A percentile compares a stretch with the other conserved stretches of the same genome.
These are phyloP conservation scores for Rusavskia elegans DNA, from an alignment of 495 filamentous ascomycete species.

Conservation along the genomic window DNA sequence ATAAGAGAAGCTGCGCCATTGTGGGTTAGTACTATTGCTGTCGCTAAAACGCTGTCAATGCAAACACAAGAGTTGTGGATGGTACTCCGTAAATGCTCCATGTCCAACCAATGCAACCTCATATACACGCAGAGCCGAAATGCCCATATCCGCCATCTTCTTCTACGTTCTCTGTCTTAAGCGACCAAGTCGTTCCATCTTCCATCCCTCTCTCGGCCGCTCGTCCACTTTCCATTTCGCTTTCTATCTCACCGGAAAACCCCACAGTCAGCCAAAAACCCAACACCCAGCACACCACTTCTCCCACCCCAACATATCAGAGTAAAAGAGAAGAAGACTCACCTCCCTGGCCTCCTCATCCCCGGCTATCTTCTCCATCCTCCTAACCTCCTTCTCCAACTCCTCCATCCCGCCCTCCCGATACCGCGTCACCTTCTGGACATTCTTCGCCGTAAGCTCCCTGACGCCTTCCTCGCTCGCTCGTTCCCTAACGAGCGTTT, in stretches of 20 bases:
- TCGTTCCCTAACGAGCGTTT: constrained; percentile 40
- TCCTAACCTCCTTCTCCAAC: constrained; percentile 56
- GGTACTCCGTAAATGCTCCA: too few species aligned
- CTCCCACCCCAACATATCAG: too few species aligned
- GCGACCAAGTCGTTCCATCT: too few species aligned
- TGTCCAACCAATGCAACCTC: too few species aligned
- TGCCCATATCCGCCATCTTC: not conserved
- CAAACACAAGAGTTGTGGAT: too few species aligned
- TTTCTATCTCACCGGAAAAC: not conserved
- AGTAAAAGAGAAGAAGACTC: not conserved
- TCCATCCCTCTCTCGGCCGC: not conserved
- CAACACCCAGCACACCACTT: not conserved
- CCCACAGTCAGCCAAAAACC: not conserved
- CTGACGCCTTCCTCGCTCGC: constrained; percentile 34
- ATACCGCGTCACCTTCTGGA: constrained; percentile 71
- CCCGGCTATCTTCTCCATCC: constrained; percentile 25
- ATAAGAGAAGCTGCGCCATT: too few species aligned
- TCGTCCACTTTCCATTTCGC: not conserved
- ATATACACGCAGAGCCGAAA: too few species aligned
- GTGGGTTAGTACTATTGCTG: too few species aligned
- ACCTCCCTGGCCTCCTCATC: not conserved
- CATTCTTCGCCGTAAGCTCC: constrained; percentile 59
- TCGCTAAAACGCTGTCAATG: too few species aligned
- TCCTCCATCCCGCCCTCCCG: constrained; percentile 47
- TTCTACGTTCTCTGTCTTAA: not conserved